Conservation (phyloP, 371 early-diverging fungal genomes). For the Lichtheimia corymbifera region DNA sequence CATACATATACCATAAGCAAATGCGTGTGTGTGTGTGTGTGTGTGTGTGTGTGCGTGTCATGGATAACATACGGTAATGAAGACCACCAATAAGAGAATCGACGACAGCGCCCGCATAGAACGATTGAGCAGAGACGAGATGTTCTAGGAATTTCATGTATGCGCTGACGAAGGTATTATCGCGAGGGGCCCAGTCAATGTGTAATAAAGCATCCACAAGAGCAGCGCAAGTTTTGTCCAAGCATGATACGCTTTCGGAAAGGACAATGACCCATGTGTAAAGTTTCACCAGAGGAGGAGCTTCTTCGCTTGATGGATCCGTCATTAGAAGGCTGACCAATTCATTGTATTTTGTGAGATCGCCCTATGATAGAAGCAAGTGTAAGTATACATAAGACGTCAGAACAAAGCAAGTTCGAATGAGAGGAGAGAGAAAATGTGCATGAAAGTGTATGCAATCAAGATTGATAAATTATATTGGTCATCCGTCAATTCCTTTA, state of each 20-base stretch:
- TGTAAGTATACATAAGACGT: constrained; percentile 8
- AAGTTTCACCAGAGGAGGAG: constrained; percentile 48
- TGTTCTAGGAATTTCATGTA: constrained; percentile 79
- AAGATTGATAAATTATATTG: too few species aligned
- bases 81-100: constrained; percentile 64
- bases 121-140: constrained; percentile 84
- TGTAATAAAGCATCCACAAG: constrained; percentile 74
- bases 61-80: constrained; percentile 55
- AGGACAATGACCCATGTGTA: constrained; percentile 55
- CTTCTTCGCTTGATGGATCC: constrained; percentile 44
- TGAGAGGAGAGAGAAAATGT: constrained; percentile 14
- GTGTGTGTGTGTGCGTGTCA: too few species aligned
- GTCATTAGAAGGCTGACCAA: constrained; percentile 47
- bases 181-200: constrained; percentile 69
- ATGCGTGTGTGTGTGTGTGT: too few species aligned
- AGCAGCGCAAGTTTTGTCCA: constrained; percentile 53
- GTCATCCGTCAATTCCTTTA: constrained; percentile 31
- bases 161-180: constrained; percentile 60
- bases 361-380: constrained; percentile 38
- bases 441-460: constrained; percentile 8
- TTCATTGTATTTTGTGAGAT: constrained; percentile 50
- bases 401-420: constrained; percentile 14
- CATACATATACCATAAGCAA: neutral
- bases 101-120: constrained; percentile 70
- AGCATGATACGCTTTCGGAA: constrained; percentile 57